A percentile compares a stretch with the other conserved stretches of the same genome.
phyloP scores from a whole-genome alignment of 345 rosid genomes.

The Eucalyptus sp. region DNA sequence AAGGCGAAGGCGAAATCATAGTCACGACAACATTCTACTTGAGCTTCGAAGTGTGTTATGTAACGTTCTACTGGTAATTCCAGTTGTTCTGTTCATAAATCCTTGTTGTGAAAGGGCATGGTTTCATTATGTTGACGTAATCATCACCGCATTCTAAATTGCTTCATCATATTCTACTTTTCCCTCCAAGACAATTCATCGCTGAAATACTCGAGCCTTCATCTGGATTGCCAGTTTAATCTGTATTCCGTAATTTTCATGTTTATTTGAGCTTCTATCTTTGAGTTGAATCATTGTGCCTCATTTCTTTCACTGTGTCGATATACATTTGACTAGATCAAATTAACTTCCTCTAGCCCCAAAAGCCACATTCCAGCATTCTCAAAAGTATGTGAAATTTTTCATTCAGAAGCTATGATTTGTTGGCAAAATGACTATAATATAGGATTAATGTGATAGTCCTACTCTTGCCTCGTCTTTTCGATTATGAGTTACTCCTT shows the following conservation, averaged over 20 bases:
- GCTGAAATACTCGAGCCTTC: neutral
- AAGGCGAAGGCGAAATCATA: neutral
- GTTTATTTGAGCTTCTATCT: neutral
- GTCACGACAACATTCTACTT: neutral
- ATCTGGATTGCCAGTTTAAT: neutral
- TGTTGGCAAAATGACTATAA: neutral
- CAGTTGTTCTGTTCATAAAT: neutral
- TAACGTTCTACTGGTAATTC: neutral
- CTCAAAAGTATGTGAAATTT: neutral
- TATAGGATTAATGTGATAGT: neutral
- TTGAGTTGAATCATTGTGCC: neutral
- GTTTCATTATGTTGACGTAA: neutral
- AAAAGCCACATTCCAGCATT: neutral
- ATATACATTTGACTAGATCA: neutral
- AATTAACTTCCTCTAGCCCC: neutral
- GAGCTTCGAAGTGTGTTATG: neutral
- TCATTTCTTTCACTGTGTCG: neutral
- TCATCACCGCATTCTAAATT: neutral
- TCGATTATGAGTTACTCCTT: neutral
- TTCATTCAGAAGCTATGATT: neutral
- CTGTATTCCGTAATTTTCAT: neutral
- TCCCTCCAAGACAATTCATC: neutral
- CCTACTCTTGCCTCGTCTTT: neutral
- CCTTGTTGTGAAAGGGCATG: neutral
- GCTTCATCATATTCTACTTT: neutral